Percentiles rank a stretch among this genome's conserved stretches.
Conservation (phyloP, 2,329 filamentous ascomycete species). For the Hymenoscyphus albidus region DNA sequence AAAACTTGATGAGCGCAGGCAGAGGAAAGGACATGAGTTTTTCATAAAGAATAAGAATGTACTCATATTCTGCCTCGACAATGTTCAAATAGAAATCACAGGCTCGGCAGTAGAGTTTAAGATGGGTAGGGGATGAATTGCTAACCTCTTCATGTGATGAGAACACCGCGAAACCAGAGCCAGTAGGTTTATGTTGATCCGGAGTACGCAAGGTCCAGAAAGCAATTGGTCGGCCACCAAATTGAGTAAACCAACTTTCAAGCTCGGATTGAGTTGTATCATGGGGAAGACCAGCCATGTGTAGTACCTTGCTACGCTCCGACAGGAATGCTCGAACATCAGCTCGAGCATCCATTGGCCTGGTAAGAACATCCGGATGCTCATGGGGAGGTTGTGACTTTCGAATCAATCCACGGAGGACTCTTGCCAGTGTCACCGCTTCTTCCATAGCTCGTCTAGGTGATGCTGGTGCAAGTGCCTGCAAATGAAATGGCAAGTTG, state of each 20-base stretch:
- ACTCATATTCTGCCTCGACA: slow-evolving; percentile 29
- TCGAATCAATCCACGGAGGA: slow-evolving; percentile 85
- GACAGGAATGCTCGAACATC: slow-evolving; percentile 95
- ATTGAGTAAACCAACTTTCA: slow-evolving; percentile 99
- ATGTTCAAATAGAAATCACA: slow-evolving; percentile 31
- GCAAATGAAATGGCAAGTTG: slow-evolving; percentile 95
- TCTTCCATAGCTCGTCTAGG: slow-evolving; percentile 97
- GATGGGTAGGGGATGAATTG: slow-evolving; percentile 24
- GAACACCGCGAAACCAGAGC: slow-evolving; percentile 96
- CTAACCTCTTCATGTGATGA: slow-evolving; percentile 96
- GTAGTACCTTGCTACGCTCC: slow-evolving; percentile 94
- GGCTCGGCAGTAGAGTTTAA: slow-evolving; percentile 28
- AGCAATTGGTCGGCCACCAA: slow-evolving; percentile 93
- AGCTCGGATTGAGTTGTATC: slow-evolving; percentile 98
- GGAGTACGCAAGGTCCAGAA: slow-evolving; percentile 98
- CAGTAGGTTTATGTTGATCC: slow-evolving; percentile 99
- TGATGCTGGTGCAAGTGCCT: slow-evolving; percentile 91
- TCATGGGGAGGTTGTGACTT: slow-evolving; percentile 94
- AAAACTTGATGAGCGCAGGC: slow-evolving; percentile 31
- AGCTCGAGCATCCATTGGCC: slow-evolving; percentile 93
- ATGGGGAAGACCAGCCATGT: slow-evolving; percentile 95
- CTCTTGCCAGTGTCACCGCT: slow-evolving; percentile 87
- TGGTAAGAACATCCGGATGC: slow-evolving; percentile 88
- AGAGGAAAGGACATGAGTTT: slow-evolving; percentile 23
- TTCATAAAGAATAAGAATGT: slow-evolving; percentile 33